Evolutionary conservation across 2,329 filamentous ascomycete species (phyloP).

Genomic region (Diplocarpon mali): DNA sequence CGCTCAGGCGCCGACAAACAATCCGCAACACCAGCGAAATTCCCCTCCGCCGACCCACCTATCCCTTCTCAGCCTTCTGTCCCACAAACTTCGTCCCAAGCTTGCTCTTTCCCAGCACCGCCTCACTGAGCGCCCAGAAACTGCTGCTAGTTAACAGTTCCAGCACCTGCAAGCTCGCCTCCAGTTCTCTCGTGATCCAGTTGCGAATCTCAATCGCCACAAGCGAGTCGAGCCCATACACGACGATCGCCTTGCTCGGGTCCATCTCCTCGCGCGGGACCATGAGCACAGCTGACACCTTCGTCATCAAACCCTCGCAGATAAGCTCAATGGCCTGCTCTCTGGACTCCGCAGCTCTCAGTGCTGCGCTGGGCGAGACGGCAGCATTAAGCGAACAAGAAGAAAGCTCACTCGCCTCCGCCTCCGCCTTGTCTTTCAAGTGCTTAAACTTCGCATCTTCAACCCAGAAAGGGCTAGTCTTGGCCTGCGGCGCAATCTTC

Average conservation of each 20-base stretch:
- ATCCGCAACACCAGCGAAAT: no score
- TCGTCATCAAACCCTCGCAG: slow-evolving; percentile 33
- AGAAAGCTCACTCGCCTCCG: background rate
- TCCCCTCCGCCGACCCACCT: background rate
- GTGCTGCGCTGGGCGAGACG: slow-evolving; percentile 7
- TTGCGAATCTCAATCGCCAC: slow-evolving; percentile 26
- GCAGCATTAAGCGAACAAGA: background rate
- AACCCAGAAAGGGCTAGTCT: slow-evolving; percentile 22
- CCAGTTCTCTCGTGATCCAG: slow-evolving; percentile 29
- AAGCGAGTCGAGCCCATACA: slow-evolving; percentile 25
- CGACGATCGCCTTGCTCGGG: slow-evolving; percentile 24
- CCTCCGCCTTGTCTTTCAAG: slow-evolving; percentile 4
- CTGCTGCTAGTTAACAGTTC: slow-evolving; percentile 17
- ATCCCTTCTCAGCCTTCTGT: slow-evolving; percentile 1
- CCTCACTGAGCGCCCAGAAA: slow-evolving; percentile 20
- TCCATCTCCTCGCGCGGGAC: slow-evolving; percentile 38
- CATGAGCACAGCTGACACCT: slow-evolving; percentile 37
- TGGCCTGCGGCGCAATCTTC: slow-evolving; percentile 6
- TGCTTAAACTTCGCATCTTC: slow-evolving; percentile 18
- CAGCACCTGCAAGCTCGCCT: slow-evolving; percentile 21
- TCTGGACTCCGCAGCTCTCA: slow-evolving; percentile 13
- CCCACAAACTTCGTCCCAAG: slow-evolving; percentile 3
- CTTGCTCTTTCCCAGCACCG: slow-evolving; percentile 22
- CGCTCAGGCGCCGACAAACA: no score
- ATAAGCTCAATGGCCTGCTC: slow-evolving; percentile 18